phyloP scores from a whole-genome alignment of 164 flowering plant genomes.

The Paratinospora sagittata region DNA sequence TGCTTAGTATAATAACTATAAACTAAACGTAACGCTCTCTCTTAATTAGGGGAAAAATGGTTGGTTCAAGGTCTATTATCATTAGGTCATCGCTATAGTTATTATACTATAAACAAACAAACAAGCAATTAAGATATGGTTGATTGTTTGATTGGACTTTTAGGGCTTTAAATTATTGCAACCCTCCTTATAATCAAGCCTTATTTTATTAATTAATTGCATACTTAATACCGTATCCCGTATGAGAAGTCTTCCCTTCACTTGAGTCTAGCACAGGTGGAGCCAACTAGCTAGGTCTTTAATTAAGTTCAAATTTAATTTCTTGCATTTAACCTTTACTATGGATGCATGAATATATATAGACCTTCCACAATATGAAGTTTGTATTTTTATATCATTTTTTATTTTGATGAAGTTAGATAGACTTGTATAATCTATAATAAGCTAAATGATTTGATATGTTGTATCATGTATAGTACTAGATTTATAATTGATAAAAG shows the following conservation, averaged over 20 bases:
- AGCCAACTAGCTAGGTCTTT: too few relatives aligned
- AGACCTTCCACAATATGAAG: too few relatives aligned
- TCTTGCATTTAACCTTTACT: too few relatives aligned
- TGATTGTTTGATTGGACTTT: neutral
- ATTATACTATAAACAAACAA: neutral
- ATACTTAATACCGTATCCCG: neutral
- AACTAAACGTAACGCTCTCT: conserved; percentile 11
- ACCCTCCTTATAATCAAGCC: neutral
- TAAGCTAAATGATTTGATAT: too few relatives aligned
- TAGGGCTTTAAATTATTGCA: neutral
- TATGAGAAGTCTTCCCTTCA: neutral
- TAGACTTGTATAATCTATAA: too few relatives aligned
- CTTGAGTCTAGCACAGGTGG: too few relatives aligned
- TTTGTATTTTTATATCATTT: too few relatives aligned
- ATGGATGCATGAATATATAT: too few relatives aligned
- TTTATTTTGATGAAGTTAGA: too few relatives aligned
- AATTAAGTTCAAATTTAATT: too few relatives aligned
- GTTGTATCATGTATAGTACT: too few relatives aligned
- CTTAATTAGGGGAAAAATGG: neutral
- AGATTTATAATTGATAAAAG: too few relatives aligned
- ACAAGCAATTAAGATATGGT: conserved; percentile 5
- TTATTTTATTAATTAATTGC: neutral
- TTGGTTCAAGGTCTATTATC: neutral
- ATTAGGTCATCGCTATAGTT: neutral
- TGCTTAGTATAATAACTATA: neutral